Conservation (phyloP, 257 asterid species). For the Henckelia pumila region DNA sequence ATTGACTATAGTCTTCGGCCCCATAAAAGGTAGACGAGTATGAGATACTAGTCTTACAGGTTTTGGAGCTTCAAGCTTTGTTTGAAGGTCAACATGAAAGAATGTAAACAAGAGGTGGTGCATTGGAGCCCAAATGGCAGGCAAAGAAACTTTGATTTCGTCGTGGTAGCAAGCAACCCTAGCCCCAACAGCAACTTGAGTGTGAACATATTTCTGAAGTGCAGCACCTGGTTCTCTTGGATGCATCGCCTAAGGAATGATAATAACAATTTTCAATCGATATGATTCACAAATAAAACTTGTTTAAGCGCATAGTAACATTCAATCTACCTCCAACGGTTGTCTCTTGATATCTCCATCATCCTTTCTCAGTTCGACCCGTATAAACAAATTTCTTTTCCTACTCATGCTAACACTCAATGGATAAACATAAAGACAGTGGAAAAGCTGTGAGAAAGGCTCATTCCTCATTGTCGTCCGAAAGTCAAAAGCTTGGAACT, state of each 20-base stretch:
- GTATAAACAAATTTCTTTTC: constrained; percentile 91
- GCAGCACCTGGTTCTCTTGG: constrained; percentile 73
- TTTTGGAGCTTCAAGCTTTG: constrained; percentile 93
- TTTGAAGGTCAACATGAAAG: constrained; percentile 94
- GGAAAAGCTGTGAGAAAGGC: constrained; percentile 96
- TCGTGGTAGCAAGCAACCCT: constrained; percentile 96
- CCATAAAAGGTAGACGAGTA: constrained; percentile 16
- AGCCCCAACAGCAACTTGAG: constrained; percentile 95
- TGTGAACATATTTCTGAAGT: constrained; percentile 75
- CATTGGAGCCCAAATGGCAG: constrained; percentile 86
- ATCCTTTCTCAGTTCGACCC: constrained; percentile 89
- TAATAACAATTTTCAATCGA: constrained; percentile 27
- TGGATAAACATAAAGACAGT: constrained; percentile 95
- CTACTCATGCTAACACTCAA: constrained; percentile 83
- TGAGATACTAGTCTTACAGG: constrained; percentile 64
- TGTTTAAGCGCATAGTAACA: constrained; percentile 28
- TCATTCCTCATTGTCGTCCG: constrained; percentile 94
- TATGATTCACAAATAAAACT: constrained; percentile 29
- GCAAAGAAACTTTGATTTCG: constrained; percentile 92
- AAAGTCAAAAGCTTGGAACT: constrained; percentile 98
- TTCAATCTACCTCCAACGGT: constrained; percentile 73
- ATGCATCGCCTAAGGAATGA: constrained; percentile 75
- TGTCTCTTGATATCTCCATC: constrained; percentile 75
- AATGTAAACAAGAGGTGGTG: constrained; percentile 97
- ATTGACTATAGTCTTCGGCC: constrained; percentile 15